These are phyloP conservation scores for Chrysosporium keratinophilum DNA, from an alignment of 2,329 filamentous ascomycete species.

Conservation along the genomic window DNA sequence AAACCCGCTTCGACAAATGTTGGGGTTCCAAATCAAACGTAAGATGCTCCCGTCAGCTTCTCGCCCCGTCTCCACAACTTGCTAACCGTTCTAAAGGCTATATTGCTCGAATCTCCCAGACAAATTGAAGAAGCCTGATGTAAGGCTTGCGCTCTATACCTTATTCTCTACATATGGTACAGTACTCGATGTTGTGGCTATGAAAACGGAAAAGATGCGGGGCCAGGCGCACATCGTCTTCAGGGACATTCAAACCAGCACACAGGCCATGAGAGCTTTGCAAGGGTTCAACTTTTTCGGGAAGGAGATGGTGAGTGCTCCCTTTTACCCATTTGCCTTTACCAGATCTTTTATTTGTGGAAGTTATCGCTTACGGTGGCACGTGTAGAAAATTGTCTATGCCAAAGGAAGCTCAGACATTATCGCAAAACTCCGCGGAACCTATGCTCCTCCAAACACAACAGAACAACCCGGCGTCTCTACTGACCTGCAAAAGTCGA, in stretches of 20 bases:
- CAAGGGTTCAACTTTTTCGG: slow-evolving; percentile 82
- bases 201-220: slow-evolving; percentile 86
- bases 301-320: slow-evolving; percentile 60
- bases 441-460: slow-evolving; percentile 56
- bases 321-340: not conserved
- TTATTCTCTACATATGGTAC: slow-evolving; percentile 90
- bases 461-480: slow-evolving; percentile 48
- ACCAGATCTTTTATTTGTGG: not conserved
- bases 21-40: slow-evolving; percentile 68
- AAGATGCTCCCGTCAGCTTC: slow-evolving; percentile 28
- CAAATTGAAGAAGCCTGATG: slow-evolving; percentile 80
- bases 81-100: slow-evolving; percentile 49
- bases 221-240: slow-evolving; percentile 92
- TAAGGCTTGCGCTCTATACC: slow-evolving; percentile 80
- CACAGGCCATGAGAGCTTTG: slow-evolving; percentile 81
- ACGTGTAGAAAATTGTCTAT: slow-evolving; percentile 69
- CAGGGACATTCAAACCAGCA: slow-evolving; percentile 79
- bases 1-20: slow-evolving; percentile 26
- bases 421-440: slow-evolving; percentile 83
- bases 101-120: slow-evolving; percentile 83
- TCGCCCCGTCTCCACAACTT: not conserved
- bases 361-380: not conserved
- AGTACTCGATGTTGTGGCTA: slow-evolving; percentile 79
- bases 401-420: slow-evolving; percentile 81
- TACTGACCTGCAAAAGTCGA: slow-evolving; percentile 66